phyloP scores from a whole-genome alignment of 306 rosid genomes.

The Senna siamea region DNA sequence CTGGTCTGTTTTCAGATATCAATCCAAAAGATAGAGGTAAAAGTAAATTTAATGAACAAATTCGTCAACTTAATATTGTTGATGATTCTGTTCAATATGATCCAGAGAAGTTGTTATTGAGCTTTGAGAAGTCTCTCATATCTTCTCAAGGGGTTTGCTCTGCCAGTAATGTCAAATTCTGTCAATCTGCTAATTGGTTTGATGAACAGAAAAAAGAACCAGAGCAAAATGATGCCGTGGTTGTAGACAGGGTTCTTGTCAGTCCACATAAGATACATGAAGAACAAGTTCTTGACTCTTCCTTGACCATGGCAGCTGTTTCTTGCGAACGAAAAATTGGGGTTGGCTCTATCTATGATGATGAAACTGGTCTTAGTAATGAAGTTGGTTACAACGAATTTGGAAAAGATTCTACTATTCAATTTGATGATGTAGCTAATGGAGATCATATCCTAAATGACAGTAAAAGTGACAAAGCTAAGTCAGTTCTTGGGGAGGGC shows the following conservation, averaged over 20 bases:
- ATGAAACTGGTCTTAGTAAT: constrained; percentile 44
- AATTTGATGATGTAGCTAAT: constrained; percentile 42
- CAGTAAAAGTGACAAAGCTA: constrained; percentile 50
- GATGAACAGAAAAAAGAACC: constrained; percentile 4
- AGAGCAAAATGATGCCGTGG: constrained; percentile 10
- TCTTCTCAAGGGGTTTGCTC: constrained; percentile 44
- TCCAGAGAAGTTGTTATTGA: constrained; percentile 49
- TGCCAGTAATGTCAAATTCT: constrained; percentile 7
- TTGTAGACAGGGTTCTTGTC: constrained; percentile 39
- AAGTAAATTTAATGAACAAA: constrained; percentile 41
- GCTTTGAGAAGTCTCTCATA: constrained; percentile 48
- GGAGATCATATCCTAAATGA: constrained; percentile 46
- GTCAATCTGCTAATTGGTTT: constrained; percentile 3
- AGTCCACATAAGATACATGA: constrained; percentile 44
- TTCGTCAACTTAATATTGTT: constrained; percentile 17
- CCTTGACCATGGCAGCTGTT: constrained; percentile 34
- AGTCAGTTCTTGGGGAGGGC: constrained; percentile 68
- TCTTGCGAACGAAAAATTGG: constrained; percentile 39
- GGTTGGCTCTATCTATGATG: constrained; percentile 41
- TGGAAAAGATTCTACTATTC: constrained; percentile 47
- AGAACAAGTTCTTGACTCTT: constrained; percentile 46
- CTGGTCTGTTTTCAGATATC: constrained; percentile 83
- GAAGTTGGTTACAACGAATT: constrained; percentile 40
- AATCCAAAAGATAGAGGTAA: constrained; percentile 52
- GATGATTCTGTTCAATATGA: constrained; percentile 54